phyloP scores from a whole-genome alignment of 140 eudicot species.

The Anethum foeniculum region DNA sequence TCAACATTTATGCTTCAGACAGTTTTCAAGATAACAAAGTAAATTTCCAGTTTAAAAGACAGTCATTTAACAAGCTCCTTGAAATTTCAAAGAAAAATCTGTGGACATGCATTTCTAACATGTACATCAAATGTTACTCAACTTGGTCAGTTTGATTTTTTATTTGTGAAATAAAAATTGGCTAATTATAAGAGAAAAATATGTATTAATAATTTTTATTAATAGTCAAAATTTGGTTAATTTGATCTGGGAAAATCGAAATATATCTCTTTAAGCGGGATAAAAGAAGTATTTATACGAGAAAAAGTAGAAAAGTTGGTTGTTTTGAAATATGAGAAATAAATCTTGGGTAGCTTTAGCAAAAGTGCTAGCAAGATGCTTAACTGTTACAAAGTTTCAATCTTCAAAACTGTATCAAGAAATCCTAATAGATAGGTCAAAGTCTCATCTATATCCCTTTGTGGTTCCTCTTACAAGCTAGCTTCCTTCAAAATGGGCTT shows the following conservation, averaged over 20 bases:
- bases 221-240: no score
- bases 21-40: background rate
- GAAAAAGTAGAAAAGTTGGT: slow-evolving; percentile 27
- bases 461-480: slow-evolving; percentile 37
- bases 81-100: no score
- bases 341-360: slow-evolving; percentile 35
- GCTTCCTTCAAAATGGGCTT: slow-evolving; percentile 22
- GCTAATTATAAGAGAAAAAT: no score
- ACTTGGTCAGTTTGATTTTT: no score
- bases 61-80: background rate
- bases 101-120: no score
- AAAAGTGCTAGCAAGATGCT: slow-evolving; percentile 36
- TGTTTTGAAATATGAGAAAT: slow-evolving; percentile 20
- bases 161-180: no score
- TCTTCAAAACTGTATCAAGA: slow-evolving; percentile 32
- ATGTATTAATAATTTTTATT: no score
- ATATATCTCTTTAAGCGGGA: no score
- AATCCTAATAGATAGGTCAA: slow-evolving; percentile 43
- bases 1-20: background rate
- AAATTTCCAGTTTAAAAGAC: background rate
- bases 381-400: slow-evolving; percentile 8
- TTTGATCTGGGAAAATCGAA: no score
- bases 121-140: no score
- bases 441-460: slow-evolving; percentile 24
- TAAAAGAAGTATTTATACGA: no score